Conservation (phyloP, 1,284 basidiomycete species). For the Coriolopsis trogii region DNA sequence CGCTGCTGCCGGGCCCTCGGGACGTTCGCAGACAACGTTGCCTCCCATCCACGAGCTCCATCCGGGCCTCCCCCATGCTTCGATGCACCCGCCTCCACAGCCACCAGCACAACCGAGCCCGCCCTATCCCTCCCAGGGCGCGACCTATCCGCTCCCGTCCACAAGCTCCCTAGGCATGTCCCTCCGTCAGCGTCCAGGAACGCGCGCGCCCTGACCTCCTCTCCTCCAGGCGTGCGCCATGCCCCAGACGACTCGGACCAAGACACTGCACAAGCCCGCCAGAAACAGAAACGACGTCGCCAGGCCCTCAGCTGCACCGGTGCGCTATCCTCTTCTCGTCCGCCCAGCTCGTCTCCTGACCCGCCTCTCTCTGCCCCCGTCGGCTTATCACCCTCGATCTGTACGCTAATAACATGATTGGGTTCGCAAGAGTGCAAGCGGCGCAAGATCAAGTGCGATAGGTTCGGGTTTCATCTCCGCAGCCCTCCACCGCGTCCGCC, state of each 20-base stretch:
- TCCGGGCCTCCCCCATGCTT: conserved; percentile 53
- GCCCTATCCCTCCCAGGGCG: conserved; percentile 16
- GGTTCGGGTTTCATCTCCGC: conserved; percentile 39
- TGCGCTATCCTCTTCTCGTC: conserved; percentile 36
- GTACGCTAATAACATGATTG: neutral
- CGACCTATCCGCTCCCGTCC: conserved; percentile 26
- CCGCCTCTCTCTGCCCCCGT: conserved; percentile 1
- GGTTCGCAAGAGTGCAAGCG: conserved; percentile 53
- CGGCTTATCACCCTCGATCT: conserved; percentile 16
- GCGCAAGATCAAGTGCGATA: conserved; percentile 65
- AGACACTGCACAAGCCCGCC: conserved; percentile 56
- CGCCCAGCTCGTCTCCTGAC: conserved; percentile 14
- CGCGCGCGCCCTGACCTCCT: neutral
- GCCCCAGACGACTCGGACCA: conserved; percentile 46
- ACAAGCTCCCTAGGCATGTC: conserved; percentile 27
- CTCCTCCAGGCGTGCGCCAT: conserved; percentile 23
- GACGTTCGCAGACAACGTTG: conserved; percentile 37
- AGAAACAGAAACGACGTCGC: conserved; percentile 74
- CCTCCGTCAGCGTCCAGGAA: neutral
- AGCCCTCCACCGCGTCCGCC: conserved; percentile 19
- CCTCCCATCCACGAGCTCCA: conserved; percentile 70
- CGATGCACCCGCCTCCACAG: conserved; percentile 14
- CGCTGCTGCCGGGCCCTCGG: conserved; percentile 10
- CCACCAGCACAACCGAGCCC: conserved; percentile 3
- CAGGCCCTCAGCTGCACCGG: conserved; percentile 80